A percentile compares a stretch with the other conserved stretches of the same genome.
phyloP scores from a whole-genome alignment of 2,329 filamentous ascomycete species.

The Phoma sp. region DNA sequence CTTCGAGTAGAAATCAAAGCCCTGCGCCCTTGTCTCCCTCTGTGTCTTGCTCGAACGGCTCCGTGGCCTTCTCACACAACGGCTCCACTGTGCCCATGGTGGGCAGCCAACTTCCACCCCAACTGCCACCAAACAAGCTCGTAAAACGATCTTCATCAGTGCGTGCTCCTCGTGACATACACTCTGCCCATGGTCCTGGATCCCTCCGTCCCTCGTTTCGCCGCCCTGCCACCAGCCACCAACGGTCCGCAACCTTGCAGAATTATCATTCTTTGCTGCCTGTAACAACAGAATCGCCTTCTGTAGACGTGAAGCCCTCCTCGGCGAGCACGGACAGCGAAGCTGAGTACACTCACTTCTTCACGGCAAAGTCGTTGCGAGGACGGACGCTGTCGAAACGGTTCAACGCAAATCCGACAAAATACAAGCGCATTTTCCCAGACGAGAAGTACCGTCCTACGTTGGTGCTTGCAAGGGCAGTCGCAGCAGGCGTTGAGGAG shows the following conservation, averaged over 20 bases:
- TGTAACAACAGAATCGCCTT: slow-evolving; percentile 33
- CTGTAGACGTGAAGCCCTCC: slow-evolving; percentile 26
- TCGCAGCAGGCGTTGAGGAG: slow-evolving; percentile 41
- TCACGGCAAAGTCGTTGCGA: slow-evolving; percentile 44
- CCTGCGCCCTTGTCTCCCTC: slow-evolving; percentile 70
- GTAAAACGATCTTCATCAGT: slow-evolving; percentile 73
- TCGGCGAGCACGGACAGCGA: slow-evolving; percentile 34
- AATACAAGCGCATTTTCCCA: slow-evolving; percentile 54
- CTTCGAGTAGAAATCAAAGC: slow-evolving; percentile 66
- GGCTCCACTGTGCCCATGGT: slow-evolving; percentile 70
- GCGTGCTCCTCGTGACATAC: slow-evolving; percentile 53
- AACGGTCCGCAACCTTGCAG: slow-evolving; percentile 74
- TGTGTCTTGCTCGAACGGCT: slow-evolving; percentile 68
- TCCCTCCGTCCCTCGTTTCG: slow-evolving; percentile 71
- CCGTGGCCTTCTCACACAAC: slow-evolving; percentile 53
- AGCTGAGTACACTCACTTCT: slow-evolving; percentile 47
- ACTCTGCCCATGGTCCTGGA: slow-evolving; percentile 58
- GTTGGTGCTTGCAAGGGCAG: slow-evolving; percentile 55
- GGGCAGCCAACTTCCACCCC: slow-evolving; percentile 46
- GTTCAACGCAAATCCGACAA: slow-evolving; percentile 47
- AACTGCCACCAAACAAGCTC: slow-evolving; percentile 72
- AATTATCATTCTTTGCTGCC: slow-evolving; percentile 52
- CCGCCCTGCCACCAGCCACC: slow-evolving; percentile 79
- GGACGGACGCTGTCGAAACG: slow-evolving; percentile 50
- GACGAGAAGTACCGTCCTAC: slow-evolving; percentile 55